Percentiles rank a stretch among this genome's conserved stretches.
Evolutionary conservation across 768 basidiomycete species (phyloP).

Genomic region (Naematelia aurantialba): DNA sequence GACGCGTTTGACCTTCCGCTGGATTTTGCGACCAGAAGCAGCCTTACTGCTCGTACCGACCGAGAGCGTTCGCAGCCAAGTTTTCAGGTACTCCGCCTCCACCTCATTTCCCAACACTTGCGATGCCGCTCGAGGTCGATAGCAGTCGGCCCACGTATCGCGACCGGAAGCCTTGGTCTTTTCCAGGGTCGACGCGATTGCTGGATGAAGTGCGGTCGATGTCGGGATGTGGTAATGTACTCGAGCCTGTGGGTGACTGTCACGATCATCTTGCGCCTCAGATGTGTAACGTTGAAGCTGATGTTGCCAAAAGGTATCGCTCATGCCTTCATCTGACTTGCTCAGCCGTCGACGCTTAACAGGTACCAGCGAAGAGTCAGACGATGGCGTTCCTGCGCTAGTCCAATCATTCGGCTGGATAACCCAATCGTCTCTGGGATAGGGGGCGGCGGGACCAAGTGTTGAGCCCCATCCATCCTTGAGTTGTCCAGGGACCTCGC

Average conservation of each 20-base stretch:
- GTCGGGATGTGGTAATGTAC: neutral
- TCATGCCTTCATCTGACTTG: neutral
- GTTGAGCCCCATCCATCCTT: conserved; percentile 40
- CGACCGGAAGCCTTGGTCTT: conserved; percentile 13
- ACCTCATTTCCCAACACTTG: conserved; percentile 48
- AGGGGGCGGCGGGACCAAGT: conserved; percentile 31
- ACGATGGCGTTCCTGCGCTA: no score
- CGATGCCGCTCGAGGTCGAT: conserved; percentile 31
- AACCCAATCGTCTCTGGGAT: conserved; percentile 24
- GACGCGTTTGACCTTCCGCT: conserved; percentile 35
- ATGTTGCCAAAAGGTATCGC: conserved; percentile 3
- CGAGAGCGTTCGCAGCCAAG: conserved; percentile 45
- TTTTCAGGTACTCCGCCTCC: conserved; percentile 45
- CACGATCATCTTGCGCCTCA: neutral
- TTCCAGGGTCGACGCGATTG: conserved; percentile 15
- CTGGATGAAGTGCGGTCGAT: conserved; percentile 19
- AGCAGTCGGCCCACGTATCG: conserved; percentile 47
- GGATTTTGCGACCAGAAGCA: conserved; percentile 22
- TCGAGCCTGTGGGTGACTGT: neutral
- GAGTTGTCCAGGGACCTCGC: conserved; percentile 8
- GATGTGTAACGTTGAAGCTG: neutral
- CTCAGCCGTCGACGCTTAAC: neutral
- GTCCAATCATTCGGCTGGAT: neutral
- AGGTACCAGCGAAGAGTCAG: neutral
- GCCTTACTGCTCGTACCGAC: conserved; percentile 25